Evolutionary conservation across 495 filamentous ascomycete genomes (phyloP).

Genomic region (Halenospora varia): DNA sequence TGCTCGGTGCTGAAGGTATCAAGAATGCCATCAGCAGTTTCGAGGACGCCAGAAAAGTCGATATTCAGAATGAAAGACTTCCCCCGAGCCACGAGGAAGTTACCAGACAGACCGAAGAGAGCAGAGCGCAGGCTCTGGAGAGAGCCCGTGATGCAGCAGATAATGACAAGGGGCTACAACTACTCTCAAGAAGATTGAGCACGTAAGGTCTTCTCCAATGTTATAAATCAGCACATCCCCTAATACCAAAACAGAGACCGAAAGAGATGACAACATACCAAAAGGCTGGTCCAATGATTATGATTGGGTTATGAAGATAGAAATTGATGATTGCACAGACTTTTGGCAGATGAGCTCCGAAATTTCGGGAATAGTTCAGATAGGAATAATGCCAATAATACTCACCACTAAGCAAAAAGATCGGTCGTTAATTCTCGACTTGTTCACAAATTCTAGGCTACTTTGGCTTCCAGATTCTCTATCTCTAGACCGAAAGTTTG

Average conservation of each 20-base stretch:
- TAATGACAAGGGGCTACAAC: conserved; percentile 80
- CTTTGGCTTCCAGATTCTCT: not conserved
- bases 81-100: conserved; percentile 94
- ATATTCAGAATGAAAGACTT: conserved; percentile 91
- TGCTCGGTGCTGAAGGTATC: conserved; percentile 97
- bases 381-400: not conserved
- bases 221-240: not conserved
- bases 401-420: not conserved
- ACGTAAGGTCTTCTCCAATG: conserved; percentile 60
- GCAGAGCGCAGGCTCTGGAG: conserved; percentile 76
- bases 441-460: not conserved
- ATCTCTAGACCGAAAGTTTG: no score
- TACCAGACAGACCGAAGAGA: conserved; percentile 69
- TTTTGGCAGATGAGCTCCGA: not conserved
- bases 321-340: conserved; percentile 7
- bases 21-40: conserved; percentile 98
- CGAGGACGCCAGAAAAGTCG: conserved; percentile 96
- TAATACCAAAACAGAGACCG: conserved; percentile 16
- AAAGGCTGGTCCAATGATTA: not conserved
- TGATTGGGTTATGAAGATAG: conserved; percentile 9
- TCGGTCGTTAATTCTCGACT: not conserved
- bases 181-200: conserved; percentile 86
- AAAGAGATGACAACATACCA: conserved; percentile 12
- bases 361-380: not conserved
- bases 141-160: conserved; percentile 81